Evolutionary conservation across 148 eudicot species (phyloP).

Genomic region (Spergularia marina): DNA sequence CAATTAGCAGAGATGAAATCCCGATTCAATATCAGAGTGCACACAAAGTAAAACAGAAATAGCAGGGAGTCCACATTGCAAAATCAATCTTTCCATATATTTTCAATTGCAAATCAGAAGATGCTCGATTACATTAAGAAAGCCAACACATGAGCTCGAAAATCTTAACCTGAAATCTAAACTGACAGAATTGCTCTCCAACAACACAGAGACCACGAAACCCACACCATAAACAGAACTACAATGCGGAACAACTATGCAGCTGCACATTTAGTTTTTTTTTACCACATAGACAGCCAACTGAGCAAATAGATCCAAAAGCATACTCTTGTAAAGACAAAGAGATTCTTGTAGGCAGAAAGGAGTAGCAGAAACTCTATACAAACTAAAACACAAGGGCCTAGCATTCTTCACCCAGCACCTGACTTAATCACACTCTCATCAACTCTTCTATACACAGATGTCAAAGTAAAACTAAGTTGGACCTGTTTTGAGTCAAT

Average conservation of each 20-base stretch:
- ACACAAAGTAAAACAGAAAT: too few relatives aligned
- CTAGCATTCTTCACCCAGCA: constrained; percentile 17
- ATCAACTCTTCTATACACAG: constrained; percentile 40
- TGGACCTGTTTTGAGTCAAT: constrained; percentile 7
- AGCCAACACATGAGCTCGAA: not conserved
- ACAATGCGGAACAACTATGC: not conserved
- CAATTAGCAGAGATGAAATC: too few relatives aligned
- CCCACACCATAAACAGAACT: not conserved
- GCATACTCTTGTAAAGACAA: constrained; percentile 12
- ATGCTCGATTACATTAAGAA: not conserved
- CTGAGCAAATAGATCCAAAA: constrained; percentile 4
- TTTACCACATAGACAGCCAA: not conserved
- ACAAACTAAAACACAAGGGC: constrained; percentile 26
- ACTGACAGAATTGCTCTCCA: constrained; percentile 10
- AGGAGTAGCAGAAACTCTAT: constrained; percentile 21
- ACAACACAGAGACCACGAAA: not conserved
- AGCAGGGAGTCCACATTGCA: too few relatives aligned
- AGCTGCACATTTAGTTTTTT: too few relatives aligned
- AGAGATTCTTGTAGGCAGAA: constrained; percentile 2
- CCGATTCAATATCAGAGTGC: too few relatives aligned
- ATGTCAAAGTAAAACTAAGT: constrained; percentile 17
- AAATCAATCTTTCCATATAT: not conserved
- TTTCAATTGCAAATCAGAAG: not conserved
- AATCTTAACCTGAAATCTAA: constrained; percentile 13
- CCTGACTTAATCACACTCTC: constrained; percentile 13